Base-by-base conservation (phyloP, 2,329 filamentous ascomycete genomes). In the Reticulascus tulasneorum region DNA sequence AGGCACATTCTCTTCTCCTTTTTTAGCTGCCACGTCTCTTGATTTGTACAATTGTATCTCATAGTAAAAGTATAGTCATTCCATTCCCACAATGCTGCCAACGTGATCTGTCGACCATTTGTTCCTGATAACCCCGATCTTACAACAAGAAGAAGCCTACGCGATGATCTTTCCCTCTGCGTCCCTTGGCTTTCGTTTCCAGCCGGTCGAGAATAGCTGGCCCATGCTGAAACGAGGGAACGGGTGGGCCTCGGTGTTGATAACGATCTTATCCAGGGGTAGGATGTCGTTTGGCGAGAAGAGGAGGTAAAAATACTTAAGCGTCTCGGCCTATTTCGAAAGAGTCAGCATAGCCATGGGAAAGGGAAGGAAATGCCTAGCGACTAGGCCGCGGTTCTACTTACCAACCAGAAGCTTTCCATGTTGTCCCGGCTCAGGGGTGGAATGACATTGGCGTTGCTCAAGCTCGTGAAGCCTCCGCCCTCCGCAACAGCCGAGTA, bases 321-420 rank as follows among this genome's bases (percentile, higher is more conserved):
- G 71, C 16, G 93, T 98, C 67, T 98, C 93, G 29, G 93, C 90
- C 84, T 88, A 40, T 17, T n/a, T 17, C 18, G 2, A 12, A 17
- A 40, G 7, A 42, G 25, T 28, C 4, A 38, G 19, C 8, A 16
- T 27, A 9, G 16, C 24, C 15, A 11, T 11, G 19, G 27, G 29
- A 34, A 22, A 13, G 11, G 36, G 23, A 28, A 33, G 2, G 8
- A n/a, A n/a, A n/a, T n/a, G n/a, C n/a, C n/a, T n/a, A n/a, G n/a
- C n/a, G n/a, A n/a, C n/a, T n/a, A n/a, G n/a, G n/a, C n/a, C 6
- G 4, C 6, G 12, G 7, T 18, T 12, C 23, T 20, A 68, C 83
- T 66, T 65, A 87, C 84, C 70, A 98, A 77, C 93, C 93, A 98
- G 66, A 97, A 97, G 57, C 88, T 94, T 66, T 98, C 93, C 91